Conservation (phyloP, 768 basidiomycete species). For the Phylloporus rhodoxanthus region DNA sequence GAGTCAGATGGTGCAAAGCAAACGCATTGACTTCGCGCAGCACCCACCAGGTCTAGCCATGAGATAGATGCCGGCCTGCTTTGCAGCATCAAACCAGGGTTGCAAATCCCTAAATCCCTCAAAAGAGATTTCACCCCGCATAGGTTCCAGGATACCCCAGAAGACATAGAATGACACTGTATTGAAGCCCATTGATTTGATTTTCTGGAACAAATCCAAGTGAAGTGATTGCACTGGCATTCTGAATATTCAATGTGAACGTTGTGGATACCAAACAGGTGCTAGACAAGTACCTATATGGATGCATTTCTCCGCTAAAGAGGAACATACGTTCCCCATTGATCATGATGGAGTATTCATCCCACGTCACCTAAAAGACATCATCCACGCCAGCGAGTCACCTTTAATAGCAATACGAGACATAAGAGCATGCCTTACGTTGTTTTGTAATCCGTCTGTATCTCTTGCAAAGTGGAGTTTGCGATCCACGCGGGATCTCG, state of each 20-base stretch:
- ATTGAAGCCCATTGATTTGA: conserved; percentile 40
- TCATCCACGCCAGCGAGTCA: background rate
- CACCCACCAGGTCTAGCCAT: conserved; percentile 23
- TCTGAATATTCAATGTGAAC: conserved; percentile 4
- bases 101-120: conserved; percentile 39
- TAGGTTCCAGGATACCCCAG: conserved; percentile 44
- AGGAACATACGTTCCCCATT: conserved; percentile 53
- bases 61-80: conserved; percentile 24
- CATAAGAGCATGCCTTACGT: conserved; percentile 3
- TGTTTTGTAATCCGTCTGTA: conserved; percentile 13
- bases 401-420: background rate
- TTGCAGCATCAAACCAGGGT: conserved; percentile 29
- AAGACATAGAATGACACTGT: conserved; percentile 52
- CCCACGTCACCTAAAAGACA: conserved; percentile 45
- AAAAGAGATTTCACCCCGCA: conserved; percentile 46
- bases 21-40: background rate
- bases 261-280: background rate
- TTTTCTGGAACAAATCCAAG: conserved; percentile 55
- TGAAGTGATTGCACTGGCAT: conserved; percentile 34
- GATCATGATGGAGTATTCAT: conserved; percentile 53
- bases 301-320: conserved; percentile 57
- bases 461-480: conserved; percentile 15
- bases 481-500: conserved; percentile 3
- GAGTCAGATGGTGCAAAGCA: background rate
- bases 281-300: conserved; percentile 37